Evolutionary conservation across 2,329 filamentous ascomycete species (phyloP).

Genomic region (Xenoacremonium recifei): DNA sequence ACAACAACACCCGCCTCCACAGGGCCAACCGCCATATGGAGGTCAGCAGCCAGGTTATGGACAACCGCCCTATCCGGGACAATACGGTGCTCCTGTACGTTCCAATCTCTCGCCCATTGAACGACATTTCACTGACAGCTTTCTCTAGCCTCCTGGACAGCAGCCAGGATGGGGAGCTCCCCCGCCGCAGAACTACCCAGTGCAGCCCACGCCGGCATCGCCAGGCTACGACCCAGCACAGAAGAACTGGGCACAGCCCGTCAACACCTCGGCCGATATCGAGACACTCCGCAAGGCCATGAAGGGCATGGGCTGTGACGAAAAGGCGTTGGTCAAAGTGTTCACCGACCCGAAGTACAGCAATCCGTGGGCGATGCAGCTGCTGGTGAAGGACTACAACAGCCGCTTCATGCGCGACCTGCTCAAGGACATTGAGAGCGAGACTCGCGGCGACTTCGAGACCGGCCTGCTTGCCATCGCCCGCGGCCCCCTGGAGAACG

Average conservation of each 20-base stretch:
- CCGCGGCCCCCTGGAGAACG: slow-evolving; percentile 30
- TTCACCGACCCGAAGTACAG: slow-evolving; percentile 30
- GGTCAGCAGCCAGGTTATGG: slow-evolving; percentile 5
- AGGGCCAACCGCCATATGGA: slow-evolving; percentile 4
- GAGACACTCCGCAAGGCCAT: slow-evolving; percentile 33
- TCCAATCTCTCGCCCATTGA: slow-evolving; percentile 2
- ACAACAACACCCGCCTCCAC: no score
- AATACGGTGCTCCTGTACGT: neutral
- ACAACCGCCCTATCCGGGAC: slow-evolving; percentile 8
- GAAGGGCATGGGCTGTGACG: slow-evolving; percentile 35
- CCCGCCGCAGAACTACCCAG: slow-evolving; percentile 7
- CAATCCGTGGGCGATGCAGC: slow-evolving; percentile 31
- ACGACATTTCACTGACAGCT: slow-evolving; percentile 3
- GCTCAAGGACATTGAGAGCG: slow-evolving; percentile 32
- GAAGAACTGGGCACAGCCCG: slow-evolving; percentile 19
- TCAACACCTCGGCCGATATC: slow-evolving; percentile 29
- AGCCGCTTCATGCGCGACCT: slow-evolving; percentile 32
- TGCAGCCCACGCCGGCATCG: slow-evolving; percentile 25
- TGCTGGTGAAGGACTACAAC: slow-evolving; percentile 32
- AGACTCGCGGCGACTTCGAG: slow-evolving; percentile 31
- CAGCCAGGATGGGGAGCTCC: neutral
- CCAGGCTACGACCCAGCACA: slow-evolving; percentile 28
- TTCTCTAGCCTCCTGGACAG: slow-evolving; percentile 6
- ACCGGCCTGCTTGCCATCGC: slow-evolving; percentile 29
- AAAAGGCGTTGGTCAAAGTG: slow-evolving; percentile 28